phyloP scores from a whole-genome alignment of 2,329 filamentous ascomycete genomes.

The Alternaria ethzedia region DNA sequence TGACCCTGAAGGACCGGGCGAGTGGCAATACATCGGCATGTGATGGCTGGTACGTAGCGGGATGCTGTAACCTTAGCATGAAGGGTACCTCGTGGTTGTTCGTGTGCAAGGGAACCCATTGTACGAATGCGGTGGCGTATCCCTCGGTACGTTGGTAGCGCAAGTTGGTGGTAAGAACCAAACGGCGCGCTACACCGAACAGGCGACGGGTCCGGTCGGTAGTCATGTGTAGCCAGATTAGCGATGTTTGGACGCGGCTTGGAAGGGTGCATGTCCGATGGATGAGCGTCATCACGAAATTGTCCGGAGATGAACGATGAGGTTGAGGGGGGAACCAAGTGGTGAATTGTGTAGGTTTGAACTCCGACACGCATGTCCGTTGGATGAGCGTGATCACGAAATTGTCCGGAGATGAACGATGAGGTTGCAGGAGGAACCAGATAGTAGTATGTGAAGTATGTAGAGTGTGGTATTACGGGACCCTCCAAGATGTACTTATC shows the following conservation, averaged over 20 bases:
- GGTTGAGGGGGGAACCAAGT: neutral
- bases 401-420: neutral
- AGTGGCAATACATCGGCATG: neutral
- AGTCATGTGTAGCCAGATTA: neutral
- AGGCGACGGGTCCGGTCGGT: neutral
- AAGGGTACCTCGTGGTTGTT: neutral
- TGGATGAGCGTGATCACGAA: neutral
- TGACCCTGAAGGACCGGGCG: neutral
- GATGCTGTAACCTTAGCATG: neutral
- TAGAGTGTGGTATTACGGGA: conserved; percentile 26
- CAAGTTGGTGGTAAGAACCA: neutral
- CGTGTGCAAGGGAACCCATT: neutral
- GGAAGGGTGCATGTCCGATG: neutral
- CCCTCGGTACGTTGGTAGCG: neutral
- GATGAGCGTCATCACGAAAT: neutral
- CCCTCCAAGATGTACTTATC: neutral
- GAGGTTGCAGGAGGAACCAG: neutral
- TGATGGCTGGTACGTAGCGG: neutral
- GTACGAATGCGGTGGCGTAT: neutral
- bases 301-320: neutral
- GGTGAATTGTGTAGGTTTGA: neutral
- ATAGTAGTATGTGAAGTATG: conserved; percentile 1
- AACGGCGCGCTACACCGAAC: neutral
- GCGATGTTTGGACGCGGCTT: neutral
- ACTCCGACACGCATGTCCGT: neutral